Evolutionary conservation across 306 rosid species (phyloP), one percentile per base, ranked within the genome.

Genomic region (Citrullus colocynthis): DNA sequence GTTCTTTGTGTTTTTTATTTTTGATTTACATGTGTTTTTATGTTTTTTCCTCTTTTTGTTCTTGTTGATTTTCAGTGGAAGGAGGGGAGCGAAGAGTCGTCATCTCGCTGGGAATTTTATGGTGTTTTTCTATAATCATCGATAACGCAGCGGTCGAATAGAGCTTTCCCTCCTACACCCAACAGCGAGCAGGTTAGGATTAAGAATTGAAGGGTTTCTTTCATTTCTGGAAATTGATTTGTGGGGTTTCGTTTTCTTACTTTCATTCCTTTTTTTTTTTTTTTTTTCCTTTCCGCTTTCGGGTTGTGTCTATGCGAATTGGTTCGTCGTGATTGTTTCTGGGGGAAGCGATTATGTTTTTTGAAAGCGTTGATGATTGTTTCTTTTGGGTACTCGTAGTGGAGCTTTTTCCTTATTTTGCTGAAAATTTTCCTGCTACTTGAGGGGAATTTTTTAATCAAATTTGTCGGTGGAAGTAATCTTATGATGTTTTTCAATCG

Each of bases 1-100:
- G 13, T 15, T 48, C 2, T 41, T 9, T 4, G 2, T 6, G 7
- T 24, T 49, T 4, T 9, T 9, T 64, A 0, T 20, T 10, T 59
- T 39, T 37, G 7, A 66, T 45, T 45, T 45, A 2, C 34, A 4
- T 42, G 2, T 63, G 74, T 14, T 48, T 13, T 5, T 42, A 6
- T 21, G 24, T 45, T 70, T 70, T 21, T 12, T 10, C 13, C 32
- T 34, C 9, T 3, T 67, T 21, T 44, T 41, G 18, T 66, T 67
- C 36, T 13, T 44, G 56, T 71, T 32, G 77, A 45, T 73, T 73
- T 73, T 73, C 62, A 73, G 77, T 73, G 77, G n/a, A 45, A 24
- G 57, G 42, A 8, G 45, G 77, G 36, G 77, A 72, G 76, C 59
- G 62, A 52, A 74, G 78, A 51, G 54, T 74, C 74, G 17, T 66